Evolutionary conservation across 306 rosid genomes (phyloP), one percentile per base, ranked within the genome.

Genomic region (Cucumis melo): DNA sequence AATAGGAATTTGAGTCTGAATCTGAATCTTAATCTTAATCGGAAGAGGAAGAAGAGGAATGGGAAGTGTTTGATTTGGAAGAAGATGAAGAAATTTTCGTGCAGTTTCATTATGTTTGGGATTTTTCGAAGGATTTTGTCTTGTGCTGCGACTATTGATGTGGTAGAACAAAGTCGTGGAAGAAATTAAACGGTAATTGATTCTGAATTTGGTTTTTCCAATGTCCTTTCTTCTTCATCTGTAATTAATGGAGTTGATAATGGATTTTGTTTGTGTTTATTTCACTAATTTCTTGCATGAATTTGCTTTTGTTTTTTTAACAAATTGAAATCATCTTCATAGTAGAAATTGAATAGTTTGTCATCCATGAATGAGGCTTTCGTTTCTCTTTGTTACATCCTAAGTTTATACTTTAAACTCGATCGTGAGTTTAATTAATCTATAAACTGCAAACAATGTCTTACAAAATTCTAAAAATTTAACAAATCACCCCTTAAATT

Each of bases 131-230:
- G 84, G 83, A 85, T 91, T 78, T 81, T 93, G 86, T 87, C 93
- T 21, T 93, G 96, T 29, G 78, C 87, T 11, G 91, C 97, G 38
- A 87, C 78, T 53, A 84, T 93, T 59, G 97, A 93, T 77, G 96
- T 93, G 44, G 85, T 67, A 34, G 74, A 65, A 5, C 74, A 67
- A 0, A 67, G 50, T 1, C 6, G 54, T 67, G 27, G 32, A 41
- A 67, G 74, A 36, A 64, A n/a, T 64, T 27, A 27, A 27, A 27
- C 2, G 50, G 55, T 39, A 39, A 41, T 67, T 24, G 53, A 6
- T 42, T 67, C 10, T 42, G 74, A 67, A 4, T 11, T 42, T 41
- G 0, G 19, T 11, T 13, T 67, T 12, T 42, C 3, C 3, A 42
- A 32, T 67, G 53, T 41, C 41, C 53, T 67, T 65, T 19, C 5